Evolutionary conservation across 2,329 filamentous ascomycete species (phyloP).

Genomic region (Ophiobolus disseminans): DNA sequence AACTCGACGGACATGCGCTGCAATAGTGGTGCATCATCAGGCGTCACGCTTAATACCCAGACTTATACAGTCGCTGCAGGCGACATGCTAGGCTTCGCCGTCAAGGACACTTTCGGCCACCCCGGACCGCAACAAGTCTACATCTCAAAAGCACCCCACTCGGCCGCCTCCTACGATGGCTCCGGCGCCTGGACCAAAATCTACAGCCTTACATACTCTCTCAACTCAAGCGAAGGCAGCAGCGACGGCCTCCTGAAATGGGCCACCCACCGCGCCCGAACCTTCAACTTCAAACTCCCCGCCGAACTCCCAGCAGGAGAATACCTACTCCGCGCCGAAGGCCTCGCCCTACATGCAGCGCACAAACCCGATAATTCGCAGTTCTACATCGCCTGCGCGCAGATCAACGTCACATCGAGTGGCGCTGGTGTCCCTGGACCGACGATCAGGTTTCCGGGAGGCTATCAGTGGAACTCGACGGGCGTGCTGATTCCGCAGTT

Average conservation of each 20-base stretch:
- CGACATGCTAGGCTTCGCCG: conserved; percentile 55
- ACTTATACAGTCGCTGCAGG: conserved; percentile 44
- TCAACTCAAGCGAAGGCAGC: conserved; percentile 37
- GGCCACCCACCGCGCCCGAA: conserved; percentile 35
- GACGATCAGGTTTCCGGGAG: conserved; percentile 50
- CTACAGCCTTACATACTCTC: conserved; percentile 34
- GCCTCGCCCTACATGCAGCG: conserved; percentile 37
- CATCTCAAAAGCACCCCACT: conserved; percentile 31
- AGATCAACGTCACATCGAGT: conserved; percentile 48
- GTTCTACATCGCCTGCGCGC: conserved; percentile 55
- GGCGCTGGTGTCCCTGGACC: conserved; percentile 39
- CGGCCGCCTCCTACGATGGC: conserved; percentile 27
- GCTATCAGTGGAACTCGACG: conserved; percentile 37
- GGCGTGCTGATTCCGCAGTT: conserved; percentile 42
- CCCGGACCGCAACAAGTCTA: conserved; percentile 37
- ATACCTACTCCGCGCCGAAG: conserved; percentile 54
- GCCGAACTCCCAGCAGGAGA: conserved; percentile 47
- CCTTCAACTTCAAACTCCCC: conserved; percentile 47
- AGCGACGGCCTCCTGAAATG: conserved; percentile 27
- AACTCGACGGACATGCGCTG: conserved; percentile 35
- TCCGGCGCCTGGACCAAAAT: conserved; percentile 38
- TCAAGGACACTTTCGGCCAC: conserved; percentile 54
- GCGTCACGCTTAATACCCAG: conserved; percentile 23
- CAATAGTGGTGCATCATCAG: conserved; percentile 27
- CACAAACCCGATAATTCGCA: conserved; percentile 38